These are phyloP conservation scores for Gastrolobium villosum DNA, from an alignment of 306 rosid species.

Conservation along the genomic window DNA sequence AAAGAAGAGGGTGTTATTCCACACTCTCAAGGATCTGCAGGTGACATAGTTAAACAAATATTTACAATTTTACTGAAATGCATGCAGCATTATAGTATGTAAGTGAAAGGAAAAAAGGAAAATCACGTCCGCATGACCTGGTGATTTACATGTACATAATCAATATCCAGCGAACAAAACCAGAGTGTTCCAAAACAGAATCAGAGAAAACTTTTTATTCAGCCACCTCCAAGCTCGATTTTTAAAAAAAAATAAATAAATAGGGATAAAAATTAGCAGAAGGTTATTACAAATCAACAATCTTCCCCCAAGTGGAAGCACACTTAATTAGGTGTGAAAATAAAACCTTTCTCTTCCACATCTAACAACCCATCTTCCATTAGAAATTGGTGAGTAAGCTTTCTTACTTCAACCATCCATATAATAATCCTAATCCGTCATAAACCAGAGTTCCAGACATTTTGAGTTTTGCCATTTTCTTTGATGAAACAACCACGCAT, in stretches of 20 bases:
- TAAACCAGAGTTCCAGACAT: background rate
- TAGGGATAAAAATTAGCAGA: background rate
- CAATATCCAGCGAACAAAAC: no score
- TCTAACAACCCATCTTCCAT: slow-evolving; percentile 2
- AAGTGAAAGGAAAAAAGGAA: background rate
- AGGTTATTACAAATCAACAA: background rate
- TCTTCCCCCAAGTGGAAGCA: slow-evolving; percentile 20
- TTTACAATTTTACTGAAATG: background rate
- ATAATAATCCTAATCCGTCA: slow-evolving; percentile 28
- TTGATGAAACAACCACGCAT: slow-evolving; percentile 12
- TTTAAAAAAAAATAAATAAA: background rate
- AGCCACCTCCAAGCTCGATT: slow-evolving; percentile 10
- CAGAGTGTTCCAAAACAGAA: slow-evolving; percentile 5
- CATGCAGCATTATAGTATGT: slow-evolving; percentile 2
- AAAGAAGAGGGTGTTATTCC: slow-evolving; percentile 1
- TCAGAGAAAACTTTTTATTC: background rate
- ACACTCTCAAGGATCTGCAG: background rate
- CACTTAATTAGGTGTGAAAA: background rate
- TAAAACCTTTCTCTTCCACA: slow-evolving; percentile 13
- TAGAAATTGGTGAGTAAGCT: background rate
- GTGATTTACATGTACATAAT: no score
- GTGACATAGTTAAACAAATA: background rate
- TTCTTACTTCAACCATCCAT: background rate
- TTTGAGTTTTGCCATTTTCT: slow-evolving; percentile 27
- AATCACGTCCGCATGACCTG: no score